Conservation (phyloP, 805 yeast genomes). For the Candida suzukii region DNA sequence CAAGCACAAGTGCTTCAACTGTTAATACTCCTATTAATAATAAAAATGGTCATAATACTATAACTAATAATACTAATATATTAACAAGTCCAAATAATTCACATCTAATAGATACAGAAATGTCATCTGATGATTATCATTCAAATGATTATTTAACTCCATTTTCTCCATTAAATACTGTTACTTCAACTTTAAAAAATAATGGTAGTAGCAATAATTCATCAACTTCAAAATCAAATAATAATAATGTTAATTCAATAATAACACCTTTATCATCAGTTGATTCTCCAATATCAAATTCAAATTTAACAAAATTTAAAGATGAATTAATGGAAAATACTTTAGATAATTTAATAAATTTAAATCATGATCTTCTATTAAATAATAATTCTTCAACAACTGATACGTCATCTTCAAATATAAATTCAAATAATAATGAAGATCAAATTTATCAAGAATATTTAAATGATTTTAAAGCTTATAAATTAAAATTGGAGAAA, state of each 20-base stretch:
- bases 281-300: constrained; percentile 12
- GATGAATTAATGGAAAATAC: constrained; percentile 7
- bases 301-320: constrained; percentile 1
- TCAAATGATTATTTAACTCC: background rate
- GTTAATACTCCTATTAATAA: background rate
- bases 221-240: constrained; percentile 2
- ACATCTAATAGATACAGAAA: no score
- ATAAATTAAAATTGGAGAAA: background rate
- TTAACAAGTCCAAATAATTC: no score
- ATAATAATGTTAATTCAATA: constrained; percentile 1
- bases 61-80: no score
- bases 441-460: background rate
- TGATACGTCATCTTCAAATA: constrained; percentile 10
- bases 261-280: constrained; percentile 18
- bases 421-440: background rate
- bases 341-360: constrained; percentile 15
- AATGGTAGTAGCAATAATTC: background rate
- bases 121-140: no score
- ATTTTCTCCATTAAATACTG: background rate
- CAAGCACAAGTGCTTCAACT: background rate
- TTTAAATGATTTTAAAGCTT: background rate
- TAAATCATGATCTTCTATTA: constrained; percentile 12
- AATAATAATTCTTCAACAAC: constrained; percentile 15
- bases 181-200: background rate
- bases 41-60: background rate